These are phyloP conservation scores for Capsicum pubescens DNA, from an alignment of 257 asterid genomes.

Conservation along the genomic window DNA sequence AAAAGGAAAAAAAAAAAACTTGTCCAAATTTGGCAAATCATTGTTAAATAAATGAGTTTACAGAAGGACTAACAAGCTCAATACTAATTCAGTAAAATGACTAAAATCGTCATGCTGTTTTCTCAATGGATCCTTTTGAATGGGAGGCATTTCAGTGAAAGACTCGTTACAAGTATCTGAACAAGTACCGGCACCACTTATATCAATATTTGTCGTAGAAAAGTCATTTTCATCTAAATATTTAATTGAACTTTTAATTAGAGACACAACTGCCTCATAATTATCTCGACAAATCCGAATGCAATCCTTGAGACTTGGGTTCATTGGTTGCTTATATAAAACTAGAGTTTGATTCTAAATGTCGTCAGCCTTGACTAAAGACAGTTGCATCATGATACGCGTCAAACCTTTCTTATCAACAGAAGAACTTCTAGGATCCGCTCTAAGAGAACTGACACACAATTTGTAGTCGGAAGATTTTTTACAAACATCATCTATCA, in stretches of 20 bases:
- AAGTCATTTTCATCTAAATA: not conserved
- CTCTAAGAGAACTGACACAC: not conserved
- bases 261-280: not conserved
- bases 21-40: no score
- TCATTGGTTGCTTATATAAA: not conserved
- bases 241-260: not conserved
- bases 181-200: not conserved
- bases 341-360: not conserved
- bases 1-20: no score
- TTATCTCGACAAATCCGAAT: not conserved
- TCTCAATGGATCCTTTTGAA: not conserved
- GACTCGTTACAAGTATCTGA: not conserved
- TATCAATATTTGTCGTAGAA: not conserved
- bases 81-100: not conserved
- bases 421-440: not conserved
- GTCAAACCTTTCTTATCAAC: not conserved
- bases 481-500: not conserved
- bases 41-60: not conserved
- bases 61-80: not conserved
- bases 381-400: not conserved
- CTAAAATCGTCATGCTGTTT: not conserved
- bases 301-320: not conserved
- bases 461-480: no score
- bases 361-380: not conserved
- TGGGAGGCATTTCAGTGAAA: not conserved